phyloP scores from a whole-genome alignment of 768 basidiomycete genomes.

The Russula emetica region DNA sequence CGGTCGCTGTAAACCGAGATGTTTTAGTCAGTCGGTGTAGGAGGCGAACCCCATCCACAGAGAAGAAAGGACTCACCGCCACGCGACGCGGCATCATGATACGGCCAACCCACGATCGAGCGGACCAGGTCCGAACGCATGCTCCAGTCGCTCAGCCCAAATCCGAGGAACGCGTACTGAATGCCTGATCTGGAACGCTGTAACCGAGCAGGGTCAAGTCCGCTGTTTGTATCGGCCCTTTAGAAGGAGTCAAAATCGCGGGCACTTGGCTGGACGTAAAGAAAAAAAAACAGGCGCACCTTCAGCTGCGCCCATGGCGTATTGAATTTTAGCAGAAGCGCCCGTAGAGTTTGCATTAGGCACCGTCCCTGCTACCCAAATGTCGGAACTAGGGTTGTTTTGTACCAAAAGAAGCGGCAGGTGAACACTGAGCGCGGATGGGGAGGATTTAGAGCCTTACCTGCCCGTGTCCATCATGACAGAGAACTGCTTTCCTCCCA shows the following conservation, averaged over 20 bases:
- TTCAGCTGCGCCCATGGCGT: constrained; percentile 48
- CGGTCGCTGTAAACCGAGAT: constrained; percentile 3
- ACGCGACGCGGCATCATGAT: constrained; percentile 23
- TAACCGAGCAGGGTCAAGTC: constrained; percentile 44
- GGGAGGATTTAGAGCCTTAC: constrained; percentile 28
- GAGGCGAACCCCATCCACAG: neutral
- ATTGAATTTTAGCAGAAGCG: constrained; percentile 40
- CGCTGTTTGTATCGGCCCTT: constrained; percentile 45
- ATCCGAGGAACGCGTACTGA: constrained; percentile 37
- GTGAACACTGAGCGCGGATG: neutral
- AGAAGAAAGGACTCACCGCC: constrained; percentile 1
- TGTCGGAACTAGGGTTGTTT: constrained; percentile 47
- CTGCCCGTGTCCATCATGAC: constrained; percentile 47
- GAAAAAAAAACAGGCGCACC: constrained; percentile 14
- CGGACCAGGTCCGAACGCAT: constrained; percentile 23
- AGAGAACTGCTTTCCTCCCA: constrained; percentile 35
- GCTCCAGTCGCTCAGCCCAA: constrained; percentile 23
- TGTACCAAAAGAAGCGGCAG: neutral
- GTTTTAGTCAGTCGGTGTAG: neutral
- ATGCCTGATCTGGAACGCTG: constrained; percentile 44
- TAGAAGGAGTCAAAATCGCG: neutral
- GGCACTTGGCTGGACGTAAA: neutral
- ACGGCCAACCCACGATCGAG: constrained; percentile 21
- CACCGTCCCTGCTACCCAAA: constrained; percentile 53
- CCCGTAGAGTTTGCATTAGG: constrained; percentile 40